Base-by-base conservation (phyloP, 2,329 filamentous ascomycete genomes). In the Pseudonectria buxi region DNA sequence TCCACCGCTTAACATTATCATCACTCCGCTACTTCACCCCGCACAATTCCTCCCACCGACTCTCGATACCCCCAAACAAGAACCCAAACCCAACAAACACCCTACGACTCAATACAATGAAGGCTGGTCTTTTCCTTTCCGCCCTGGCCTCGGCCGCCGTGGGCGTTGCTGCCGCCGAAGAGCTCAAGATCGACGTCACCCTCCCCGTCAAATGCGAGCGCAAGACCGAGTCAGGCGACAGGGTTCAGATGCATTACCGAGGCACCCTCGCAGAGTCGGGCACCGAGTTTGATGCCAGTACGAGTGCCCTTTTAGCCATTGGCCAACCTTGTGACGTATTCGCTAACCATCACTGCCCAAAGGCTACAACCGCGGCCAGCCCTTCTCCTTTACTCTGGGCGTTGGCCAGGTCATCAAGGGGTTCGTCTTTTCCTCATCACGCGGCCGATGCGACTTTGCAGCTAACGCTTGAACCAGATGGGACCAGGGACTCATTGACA, bases 401-500 rank as follows among this genome's bases (percentile, higher is more conserved):
- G 66, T 67, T 15, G 86, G 87, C 29, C 76, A 83, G 59, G 92
- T 96, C 33, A 98, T 98, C 59, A 81, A 85, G 67, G 90, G 90
- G 81, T 86, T 58, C 53, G 77, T 43, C 14, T 35, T 34, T 28
- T 30, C 28, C 26, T 41, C 16, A 25, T 35, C 22, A 30, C 24
- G 18, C 18, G 22, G 39, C 36, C 26, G 15, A 40, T 38, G 30
- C 32, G 30, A 36, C 31, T 28, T 36, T 15, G 32, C 48, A 25
- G 33, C 44, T 51, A 29, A 57, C 41, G 39, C 35, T 29, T 18
- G 27, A 33, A 15, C 32, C 43, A 86, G 81, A 56, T 95, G 89
- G 90, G 90, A 96, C 53, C 65, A 94, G 58, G 90, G 90, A 32
- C 74, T 96, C 26, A 53, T 92, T 35, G 86, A 86, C 56, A 95